These are phyloP conservation scores for Protea cynaroides DNA, from an alignment of 164 flowering plant species.

Conservation along the genomic window DNA sequence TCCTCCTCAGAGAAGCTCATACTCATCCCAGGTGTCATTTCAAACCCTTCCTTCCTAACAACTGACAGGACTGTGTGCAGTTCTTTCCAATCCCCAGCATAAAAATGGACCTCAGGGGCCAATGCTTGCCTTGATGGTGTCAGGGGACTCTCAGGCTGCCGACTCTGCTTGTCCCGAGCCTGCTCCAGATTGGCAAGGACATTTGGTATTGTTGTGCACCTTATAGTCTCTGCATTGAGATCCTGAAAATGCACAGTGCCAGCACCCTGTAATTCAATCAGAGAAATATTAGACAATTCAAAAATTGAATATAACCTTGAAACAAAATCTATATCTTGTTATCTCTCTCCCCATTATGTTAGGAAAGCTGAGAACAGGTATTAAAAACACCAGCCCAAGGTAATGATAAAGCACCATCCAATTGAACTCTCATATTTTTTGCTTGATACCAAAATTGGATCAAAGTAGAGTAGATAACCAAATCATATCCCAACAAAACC, in stretches of 20 bases:
- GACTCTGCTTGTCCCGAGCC: slow-evolving; percentile 77
- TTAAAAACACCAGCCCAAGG: neutral
- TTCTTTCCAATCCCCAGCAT: slow-evolving; percentile 94
- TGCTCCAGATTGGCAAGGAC: slow-evolving; percentile 90
- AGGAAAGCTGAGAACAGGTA: neutral
- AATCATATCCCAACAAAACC: neutral
- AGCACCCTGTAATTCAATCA: slow-evolving; percentile 60
- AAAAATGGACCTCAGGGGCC: slow-evolving; percentile 68
- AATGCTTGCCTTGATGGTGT: slow-evolving; percentile 77
- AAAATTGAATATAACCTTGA: too few relatives aligned
- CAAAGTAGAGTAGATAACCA: neutral
- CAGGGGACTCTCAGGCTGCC: slow-evolving; percentile 76
- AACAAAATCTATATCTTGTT: neutral
- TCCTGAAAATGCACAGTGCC: slow-evolving; percentile 80
- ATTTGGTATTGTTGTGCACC: slow-evolving; percentile 86
- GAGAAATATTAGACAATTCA: neutral
- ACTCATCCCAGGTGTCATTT: slow-evolving; percentile 46
- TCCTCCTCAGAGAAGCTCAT: slow-evolving; percentile 87
- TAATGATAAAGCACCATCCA: neutral
- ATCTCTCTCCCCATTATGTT: neutral
- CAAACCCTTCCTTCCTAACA: slow-evolving; percentile 46
- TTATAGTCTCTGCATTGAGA: slow-evolving; percentile 65
- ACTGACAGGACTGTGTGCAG: slow-evolving; percentile 69
- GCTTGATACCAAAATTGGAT: neutral
- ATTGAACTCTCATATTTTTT: neutral